Conservation (phyloP, 1,284 basidiomycete genomes). For the Ceratorhiza oryzae-sativae region DNA sequence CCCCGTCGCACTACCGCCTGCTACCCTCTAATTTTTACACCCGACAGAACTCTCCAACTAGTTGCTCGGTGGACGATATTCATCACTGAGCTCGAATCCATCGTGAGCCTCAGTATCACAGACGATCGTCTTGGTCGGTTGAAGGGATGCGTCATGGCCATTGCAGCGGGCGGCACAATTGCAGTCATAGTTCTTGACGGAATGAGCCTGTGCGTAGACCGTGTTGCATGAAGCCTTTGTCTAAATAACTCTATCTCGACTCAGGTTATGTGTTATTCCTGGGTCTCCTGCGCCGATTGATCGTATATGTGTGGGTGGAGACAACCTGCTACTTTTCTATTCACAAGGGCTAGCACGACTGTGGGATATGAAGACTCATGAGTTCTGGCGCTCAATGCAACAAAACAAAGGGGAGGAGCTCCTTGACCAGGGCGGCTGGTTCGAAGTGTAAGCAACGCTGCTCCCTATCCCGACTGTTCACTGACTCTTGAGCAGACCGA, state of each 20-base stretch:
- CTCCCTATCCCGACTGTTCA: neutral
- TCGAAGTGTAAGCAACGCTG: conserved; percentile 61
- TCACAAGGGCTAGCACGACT: conserved; percentile 77
- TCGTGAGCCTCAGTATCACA: conserved; percentile 60
- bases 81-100: conserved; percentile 63
- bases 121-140: conserved; percentile 67
- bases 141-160: conserved; percentile 73
- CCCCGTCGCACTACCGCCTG: neutral
- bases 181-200: conserved; percentile 79
- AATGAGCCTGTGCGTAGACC: conserved; percentile 71
- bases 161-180: conserved; percentile 82
- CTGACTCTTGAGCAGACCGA: conserved; percentile 11
- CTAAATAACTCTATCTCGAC: neutral
- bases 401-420: conserved; percentile 79
- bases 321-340: conserved; percentile 82
- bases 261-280: conserved; percentile 78
- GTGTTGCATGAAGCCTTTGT: too few species aligned
- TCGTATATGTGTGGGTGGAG: conserved; percentile 69
- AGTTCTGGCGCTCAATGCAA: conserved; percentile 85
- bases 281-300: conserved; percentile 72
- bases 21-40: neutral
- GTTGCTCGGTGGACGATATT: conserved; percentile 75
- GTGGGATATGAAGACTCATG: conserved; percentile 87
- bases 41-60: conserved; percentile 64
- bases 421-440: conserved; percentile 73